Evolutionary conservation across 495 filamentous ascomycete species (phyloP).

Genomic region (Penicillium crystallinum): DNA sequence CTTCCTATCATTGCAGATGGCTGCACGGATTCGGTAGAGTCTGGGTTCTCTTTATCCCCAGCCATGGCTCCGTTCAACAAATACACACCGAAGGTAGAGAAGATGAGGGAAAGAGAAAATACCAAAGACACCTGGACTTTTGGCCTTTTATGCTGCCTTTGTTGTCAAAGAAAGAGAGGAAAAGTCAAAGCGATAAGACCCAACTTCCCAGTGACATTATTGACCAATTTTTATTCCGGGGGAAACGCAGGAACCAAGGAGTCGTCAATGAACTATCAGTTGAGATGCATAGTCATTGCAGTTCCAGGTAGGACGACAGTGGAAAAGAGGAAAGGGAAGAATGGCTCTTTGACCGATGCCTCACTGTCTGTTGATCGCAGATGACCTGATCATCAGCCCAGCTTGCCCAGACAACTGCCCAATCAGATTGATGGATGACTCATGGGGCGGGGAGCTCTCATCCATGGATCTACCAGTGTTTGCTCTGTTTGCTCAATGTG

Average conservation of each 20-base stretch:
- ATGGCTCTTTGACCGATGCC: conserved; percentile 9
- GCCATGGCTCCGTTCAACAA: conserved; percentile 14
- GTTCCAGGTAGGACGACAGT: conserved; percentile 2
- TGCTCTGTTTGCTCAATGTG: neutral
- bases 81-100: conserved; percentile 1
- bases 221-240: neutral
- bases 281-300: conserved; percentile 5
- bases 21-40: conserved; percentile 10
- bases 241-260: neutral
- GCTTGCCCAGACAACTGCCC: neutral
- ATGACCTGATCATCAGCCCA: conserved; percentile 10
- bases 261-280: neutral
- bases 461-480: neutral
- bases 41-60: conserved; percentile 13
- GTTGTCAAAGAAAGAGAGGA: conserved; percentile 2
- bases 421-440: conserved; percentile 6
- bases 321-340: neutral
- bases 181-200: conserved; percentile 1
- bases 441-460: conserved; percentile 14
- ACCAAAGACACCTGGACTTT: neutral
- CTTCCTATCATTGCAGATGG: neutral
- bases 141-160: neutral
- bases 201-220: neutral
- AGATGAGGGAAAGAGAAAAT: neutral
- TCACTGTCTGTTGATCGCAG: neutral